Conservation (phyloP, 2,329 filamentous ascomycete species). For the Xylaria multiplex region DNA sequence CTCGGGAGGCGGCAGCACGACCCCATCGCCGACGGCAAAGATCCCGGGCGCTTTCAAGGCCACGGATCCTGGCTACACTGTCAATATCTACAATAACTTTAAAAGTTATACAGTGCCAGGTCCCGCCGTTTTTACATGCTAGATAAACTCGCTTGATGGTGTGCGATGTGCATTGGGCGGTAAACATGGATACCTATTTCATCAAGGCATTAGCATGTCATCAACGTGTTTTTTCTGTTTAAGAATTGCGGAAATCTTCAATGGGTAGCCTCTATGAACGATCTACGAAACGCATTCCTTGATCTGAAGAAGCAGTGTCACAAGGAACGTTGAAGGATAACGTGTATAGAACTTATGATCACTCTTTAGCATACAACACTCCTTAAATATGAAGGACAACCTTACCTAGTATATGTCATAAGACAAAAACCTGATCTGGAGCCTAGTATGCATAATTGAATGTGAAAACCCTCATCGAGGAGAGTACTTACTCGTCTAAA, state of each 20-base stretch:
- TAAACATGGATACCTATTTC: neutral
- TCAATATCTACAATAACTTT: conserved; percentile 47
- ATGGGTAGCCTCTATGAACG: neutral
- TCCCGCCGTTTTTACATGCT: conserved; percentile 44
- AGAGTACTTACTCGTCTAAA: too few relatives aligned
- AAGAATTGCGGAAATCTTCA: neutral
- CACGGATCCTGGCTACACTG: conserved; percentile 55
- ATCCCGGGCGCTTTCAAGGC: conserved; percentile 57
- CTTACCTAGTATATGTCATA: neutral
- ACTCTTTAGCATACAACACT: conserved; percentile 6
- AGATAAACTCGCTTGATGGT: neutral
- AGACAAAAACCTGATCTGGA: neutral
- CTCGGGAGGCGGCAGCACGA: conserved; percentile 53
- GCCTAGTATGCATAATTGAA: neutral
- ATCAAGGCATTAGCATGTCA: neutral
- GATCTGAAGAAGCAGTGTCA: neutral
- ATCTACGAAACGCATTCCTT: too few relatives aligned
- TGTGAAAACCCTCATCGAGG: too few relatives aligned
- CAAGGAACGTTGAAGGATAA: neutral
- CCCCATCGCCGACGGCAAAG: conserved; percentile 49
- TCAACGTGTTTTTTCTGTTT: neutral
- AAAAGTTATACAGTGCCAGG: conserved; percentile 45
- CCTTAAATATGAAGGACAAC: neutral
- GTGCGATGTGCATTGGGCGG: neutral
- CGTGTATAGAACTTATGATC: neutral